Percentiles rank a stretch among this genome's conserved stretches.
These are phyloP conservation scores for Fusarium paranaense DNA, from an alignment of 2,329 filamentous ascomycete genomes.

Conservation along the genomic window DNA sequence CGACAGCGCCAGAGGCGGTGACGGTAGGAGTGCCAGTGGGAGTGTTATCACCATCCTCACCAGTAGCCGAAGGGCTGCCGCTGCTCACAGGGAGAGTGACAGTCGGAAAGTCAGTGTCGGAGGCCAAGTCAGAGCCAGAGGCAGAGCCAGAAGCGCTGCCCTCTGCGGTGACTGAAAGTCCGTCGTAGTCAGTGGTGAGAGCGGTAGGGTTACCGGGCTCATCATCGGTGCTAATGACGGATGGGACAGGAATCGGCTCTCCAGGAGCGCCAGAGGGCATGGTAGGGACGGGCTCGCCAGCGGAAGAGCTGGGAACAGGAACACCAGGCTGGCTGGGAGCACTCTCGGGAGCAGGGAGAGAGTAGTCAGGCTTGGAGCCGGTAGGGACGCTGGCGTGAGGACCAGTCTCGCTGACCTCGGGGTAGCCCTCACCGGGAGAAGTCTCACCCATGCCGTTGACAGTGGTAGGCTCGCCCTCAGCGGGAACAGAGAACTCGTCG, in stretches of 20 bases:
- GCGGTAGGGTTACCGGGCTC: conserved; percentile 28
- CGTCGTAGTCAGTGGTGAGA: conserved; percentile 30
- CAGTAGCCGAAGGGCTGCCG: conserved; percentile 27
- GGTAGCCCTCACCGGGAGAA: conserved; percentile 4
- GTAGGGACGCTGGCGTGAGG: conserved; percentile 16
- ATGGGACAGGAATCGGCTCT: conserved; percentile 17
- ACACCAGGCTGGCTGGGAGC: conserved; percentile 21
- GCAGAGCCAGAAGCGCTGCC: conserved; percentile 11
- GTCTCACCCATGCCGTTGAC: conserved; percentile 26
- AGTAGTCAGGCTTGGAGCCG: conserved; percentile 25
- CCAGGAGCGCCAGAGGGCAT: conserved; percentile 12
- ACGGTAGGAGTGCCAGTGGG: conserved; percentile 45
- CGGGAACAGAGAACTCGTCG: conserved; percentile 14
- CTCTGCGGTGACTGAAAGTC: conserved; percentile 31
- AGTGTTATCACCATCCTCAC: conserved; percentile 26
- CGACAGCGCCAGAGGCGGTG: conserved; percentile 48
- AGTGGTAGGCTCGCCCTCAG: conserved; percentile 29
- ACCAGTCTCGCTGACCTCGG: conserved; percentile 24
- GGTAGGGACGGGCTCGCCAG: conserved; percentile 10
- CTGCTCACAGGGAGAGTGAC: not conserved
- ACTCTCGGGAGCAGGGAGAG: conserved; percentile 17
- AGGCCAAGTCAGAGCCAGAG: conserved; percentile 7
- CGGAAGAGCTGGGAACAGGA: conserved; percentile 4
- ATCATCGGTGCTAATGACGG: conserved; percentile 36
- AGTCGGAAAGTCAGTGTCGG: conserved; percentile 3